phyloP scores from a whole-genome alignment of 2,329 filamentous ascomycete species.

The Calonectria hongkongensis region DNA sequence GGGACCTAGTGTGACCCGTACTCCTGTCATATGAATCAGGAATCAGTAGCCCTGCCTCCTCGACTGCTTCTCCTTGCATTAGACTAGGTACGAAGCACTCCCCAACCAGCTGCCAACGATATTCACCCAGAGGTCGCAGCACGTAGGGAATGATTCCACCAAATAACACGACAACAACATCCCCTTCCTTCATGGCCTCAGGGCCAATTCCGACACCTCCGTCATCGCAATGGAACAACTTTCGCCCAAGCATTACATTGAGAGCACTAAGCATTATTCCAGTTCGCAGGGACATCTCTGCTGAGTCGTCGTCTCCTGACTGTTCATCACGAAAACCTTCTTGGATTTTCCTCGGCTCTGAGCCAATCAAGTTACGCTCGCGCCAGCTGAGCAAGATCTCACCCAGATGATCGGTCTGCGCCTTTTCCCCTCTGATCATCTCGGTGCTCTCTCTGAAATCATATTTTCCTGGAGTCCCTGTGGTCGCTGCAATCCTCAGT shows the following conservation, averaged over 20 bases:
- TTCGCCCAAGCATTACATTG: neutral
- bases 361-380: neutral
- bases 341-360: neutral
- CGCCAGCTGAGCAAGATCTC: conserved; percentile 1
- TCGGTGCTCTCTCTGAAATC: neutral
- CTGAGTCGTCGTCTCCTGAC: neutral
- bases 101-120: neutral
- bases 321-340: neutral
- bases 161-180: neutral
- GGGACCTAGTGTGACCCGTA: neutral
- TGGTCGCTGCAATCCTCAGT: neutral
- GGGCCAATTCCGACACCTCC: neutral
- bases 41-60: neutral
- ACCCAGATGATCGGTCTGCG: neutral
- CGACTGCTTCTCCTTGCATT: conserved; percentile 6
- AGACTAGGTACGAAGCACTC: neutral
- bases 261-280: neutral
- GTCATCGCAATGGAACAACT: neutral
- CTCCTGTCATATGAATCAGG: neutral
- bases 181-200: neutral
- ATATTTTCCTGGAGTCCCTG: neutral
- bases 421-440: neutral
- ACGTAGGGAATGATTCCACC: neutral
- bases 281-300: neutral
- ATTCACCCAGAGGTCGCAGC: neutral